A percentile compares a stretch with the other conserved stretches of the same genome.
phyloP scores from a whole-genome alignment of 495 filamentous ascomycete genomes.

The Xanthoparmelia taractica region DNA sequence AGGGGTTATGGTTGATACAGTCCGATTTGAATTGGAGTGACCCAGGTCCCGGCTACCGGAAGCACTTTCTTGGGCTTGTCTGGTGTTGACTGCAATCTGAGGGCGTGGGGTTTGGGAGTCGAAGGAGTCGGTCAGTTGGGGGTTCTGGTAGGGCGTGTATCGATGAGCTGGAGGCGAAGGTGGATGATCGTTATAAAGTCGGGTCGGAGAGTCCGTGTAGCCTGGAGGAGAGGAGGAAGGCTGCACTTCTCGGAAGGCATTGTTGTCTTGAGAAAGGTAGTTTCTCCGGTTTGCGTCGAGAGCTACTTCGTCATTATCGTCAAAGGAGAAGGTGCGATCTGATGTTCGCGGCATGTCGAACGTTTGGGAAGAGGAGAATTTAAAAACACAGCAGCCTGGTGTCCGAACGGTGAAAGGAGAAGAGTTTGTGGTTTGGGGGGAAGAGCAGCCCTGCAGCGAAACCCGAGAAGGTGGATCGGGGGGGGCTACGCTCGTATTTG shows the following conservation, averaged over 20 bases:
- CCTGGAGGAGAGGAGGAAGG: constrained; percentile 24
- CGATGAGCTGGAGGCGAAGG: constrained; percentile 20
- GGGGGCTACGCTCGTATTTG: not conserved
- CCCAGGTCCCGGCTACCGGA: constrained; percentile 25
- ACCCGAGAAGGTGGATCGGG: not conserved
- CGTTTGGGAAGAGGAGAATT: not conserved
- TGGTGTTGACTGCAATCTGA: constrained; percentile 8
- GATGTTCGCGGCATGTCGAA: constrained; percentile 12
- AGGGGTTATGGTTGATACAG: constrained; percentile 55
- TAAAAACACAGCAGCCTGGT: not conserved
- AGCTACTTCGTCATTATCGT: constrained; percentile 21
- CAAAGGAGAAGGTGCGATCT: constrained; percentile 26
- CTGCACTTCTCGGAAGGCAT: constrained; percentile 25
- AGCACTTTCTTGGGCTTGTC: constrained; percentile 20
- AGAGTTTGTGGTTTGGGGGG: not conserved
- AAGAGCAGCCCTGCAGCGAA: not conserved
- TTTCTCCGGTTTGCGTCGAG: constrained; percentile 19
- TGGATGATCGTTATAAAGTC: constrained; percentile 25
- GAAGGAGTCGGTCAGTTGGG: constrained; percentile 20
- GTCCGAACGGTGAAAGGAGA: not conserved
- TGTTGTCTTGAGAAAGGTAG: constrained; percentile 15
- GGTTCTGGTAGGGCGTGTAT: constrained; percentile 17
- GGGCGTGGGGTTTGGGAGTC: constrained; percentile 20
- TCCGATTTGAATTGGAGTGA: constrained; percentile 29
- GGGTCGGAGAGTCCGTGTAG: constrained; percentile 25